These are phyloP conservation scores for Chalaropsis ovoidea DNA, from an alignment of 2,329 filamentous ascomycete genomes.

Conservation along the genomic window DNA sequence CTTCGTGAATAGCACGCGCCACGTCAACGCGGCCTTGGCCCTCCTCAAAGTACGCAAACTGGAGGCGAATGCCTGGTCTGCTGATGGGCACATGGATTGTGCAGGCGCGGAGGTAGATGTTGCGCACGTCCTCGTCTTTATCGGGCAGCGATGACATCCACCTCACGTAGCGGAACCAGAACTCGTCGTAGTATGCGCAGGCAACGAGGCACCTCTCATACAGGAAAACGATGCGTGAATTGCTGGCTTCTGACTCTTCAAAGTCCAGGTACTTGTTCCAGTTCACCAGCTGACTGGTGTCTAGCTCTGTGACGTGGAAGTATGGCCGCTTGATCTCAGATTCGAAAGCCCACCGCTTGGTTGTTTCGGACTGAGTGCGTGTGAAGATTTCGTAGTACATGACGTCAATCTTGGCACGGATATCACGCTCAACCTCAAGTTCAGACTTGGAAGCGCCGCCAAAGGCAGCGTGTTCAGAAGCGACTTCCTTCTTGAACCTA, in stretches of 20 bases:
- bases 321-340: constrained; percentile 91
- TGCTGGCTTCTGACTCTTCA: constrained; percentile 77
- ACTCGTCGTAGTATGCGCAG: constrained; percentile 90
- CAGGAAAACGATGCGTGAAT: constrained; percentile 62
- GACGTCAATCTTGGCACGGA: constrained; percentile 68
- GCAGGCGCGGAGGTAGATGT: constrained; percentile 80
- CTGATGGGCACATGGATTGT: constrained; percentile 81
- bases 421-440: constrained; percentile 70
- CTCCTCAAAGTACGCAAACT: constrained; percentile 94
- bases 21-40: constrained; percentile 64
- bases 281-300: constrained; percentile 71
- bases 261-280: constrained; percentile 97
- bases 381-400: constrained; percentile 74
- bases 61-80: constrained; percentile 69
- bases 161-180: constrained; percentile 92
- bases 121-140: constrained; percentile 82
- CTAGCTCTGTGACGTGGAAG: constrained; percentile 90
- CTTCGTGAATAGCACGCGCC: constrained; percentile 73
- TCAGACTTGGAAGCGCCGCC: constrained; percentile 51
- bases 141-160: constrained; percentile 78
- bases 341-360: constrained; percentile 89
- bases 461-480: constrained; percentile 49
- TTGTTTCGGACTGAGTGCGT: constrained; percentile 74
- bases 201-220: constrained; percentile 92
- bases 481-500: constrained; percentile 61